Evolutionary conservation across 2,329 filamentous ascomycete genomes (phyloP).

Genomic region (Cladosporium sp.): DNA sequence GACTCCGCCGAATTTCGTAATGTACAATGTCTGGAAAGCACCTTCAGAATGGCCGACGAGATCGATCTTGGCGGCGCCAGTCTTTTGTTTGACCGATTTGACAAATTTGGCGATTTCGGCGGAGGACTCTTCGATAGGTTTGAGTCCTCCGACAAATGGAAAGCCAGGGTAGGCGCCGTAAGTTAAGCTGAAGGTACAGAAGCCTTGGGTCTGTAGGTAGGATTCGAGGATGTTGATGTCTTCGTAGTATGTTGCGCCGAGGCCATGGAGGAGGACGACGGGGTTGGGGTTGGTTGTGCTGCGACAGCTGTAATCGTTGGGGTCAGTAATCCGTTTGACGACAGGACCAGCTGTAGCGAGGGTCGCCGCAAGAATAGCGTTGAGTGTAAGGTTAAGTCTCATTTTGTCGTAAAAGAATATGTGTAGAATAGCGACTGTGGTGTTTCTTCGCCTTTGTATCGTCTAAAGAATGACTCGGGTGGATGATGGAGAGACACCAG

Average conservation of each 20-base stretch:
- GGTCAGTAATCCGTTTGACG: conserved; percentile 7
- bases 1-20: conserved; percentile 26
- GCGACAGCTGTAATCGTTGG: conserved; percentile 28
- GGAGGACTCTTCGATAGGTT: conserved; percentile 24
- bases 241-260: conserved; percentile 31
- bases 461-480: not conserved
- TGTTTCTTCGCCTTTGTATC: not conserved
- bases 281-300: conserved; percentile 27
- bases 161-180: conserved; percentile 26
- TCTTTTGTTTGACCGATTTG: conserved; percentile 22
- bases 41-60: conserved; percentile 30
- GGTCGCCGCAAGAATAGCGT: not conserved
- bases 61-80: conserved; percentile 25
- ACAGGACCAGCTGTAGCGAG: not conserved
- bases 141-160: conserved; percentile 26
- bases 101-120: conserved; percentile 26
- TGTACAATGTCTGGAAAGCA: conserved; percentile 28
- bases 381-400: not conserved
- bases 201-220: conserved; percentile 24
- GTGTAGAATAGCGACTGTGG: not conserved
- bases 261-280: conserved; percentile 28
- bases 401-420: not conserved
- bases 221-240: conserved; percentile 28
- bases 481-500: not conserved
- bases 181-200: conserved; percentile 29